A percentile compares a stretch with the other conserved stretches of the same genome.
Evolutionary conservation across 225 moss, liverwort and hornwort genomes (phyloP).

Genomic region (Sphagnum contortum): DNA sequence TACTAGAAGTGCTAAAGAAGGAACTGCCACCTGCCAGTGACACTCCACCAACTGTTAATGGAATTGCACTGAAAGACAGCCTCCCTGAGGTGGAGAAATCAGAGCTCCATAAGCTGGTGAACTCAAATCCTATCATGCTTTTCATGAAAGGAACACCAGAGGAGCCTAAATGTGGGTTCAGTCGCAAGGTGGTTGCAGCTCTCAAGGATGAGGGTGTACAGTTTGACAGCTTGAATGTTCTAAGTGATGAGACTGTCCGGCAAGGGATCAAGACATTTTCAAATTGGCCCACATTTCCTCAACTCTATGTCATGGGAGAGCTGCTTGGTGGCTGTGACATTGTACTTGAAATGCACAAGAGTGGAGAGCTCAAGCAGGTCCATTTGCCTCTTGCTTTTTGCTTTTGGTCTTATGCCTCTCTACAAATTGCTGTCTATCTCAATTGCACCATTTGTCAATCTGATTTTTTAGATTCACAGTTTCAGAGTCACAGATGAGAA

Average conservation of each 20-base stretch:
- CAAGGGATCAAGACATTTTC: slow-evolving; percentile 36
- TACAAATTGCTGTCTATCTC: too few species aligned
- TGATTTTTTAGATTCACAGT: too few species aligned
- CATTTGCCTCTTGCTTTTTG: slow-evolving; percentile 7
- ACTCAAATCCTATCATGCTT: slow-evolving; percentile 22
- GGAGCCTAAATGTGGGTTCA: slow-evolving; percentile 49
- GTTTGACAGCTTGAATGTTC: slow-evolving; percentile 47
- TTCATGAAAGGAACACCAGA: slow-evolving; percentile 53
- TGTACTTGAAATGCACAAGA: slow-evolving; percentile 46
- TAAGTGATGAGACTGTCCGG: slow-evolving; percentile 35
- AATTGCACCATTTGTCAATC: too few species aligned
- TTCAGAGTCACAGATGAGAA: too few species aligned
- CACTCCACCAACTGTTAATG: slow-evolving; percentile 8
- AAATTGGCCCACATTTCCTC: slow-evolving; percentile 55
- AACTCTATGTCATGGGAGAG: slow-evolving; percentile 48
- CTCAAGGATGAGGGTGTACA: slow-evolving; percentile 24
- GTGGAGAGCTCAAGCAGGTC: slow-evolving; percentile 43
- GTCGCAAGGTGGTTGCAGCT: slow-evolving; percentile 44
- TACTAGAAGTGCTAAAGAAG: slow-evolving; percentile 39
- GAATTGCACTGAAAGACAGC: slow-evolving; percentile 26
- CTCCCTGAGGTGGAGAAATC: slow-evolving; percentile 25
- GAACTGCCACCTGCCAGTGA: slow-evolving; percentile 9
- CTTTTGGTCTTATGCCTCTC: neutral
- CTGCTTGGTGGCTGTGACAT: slow-evolving; percentile 53
- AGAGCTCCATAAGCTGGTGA: slow-evolving; percentile 6